Evolutionary conservation across 495 filamentous ascomycete genomes (phyloP).

Genomic region (Hypoxylon lenormandii): DNA sequence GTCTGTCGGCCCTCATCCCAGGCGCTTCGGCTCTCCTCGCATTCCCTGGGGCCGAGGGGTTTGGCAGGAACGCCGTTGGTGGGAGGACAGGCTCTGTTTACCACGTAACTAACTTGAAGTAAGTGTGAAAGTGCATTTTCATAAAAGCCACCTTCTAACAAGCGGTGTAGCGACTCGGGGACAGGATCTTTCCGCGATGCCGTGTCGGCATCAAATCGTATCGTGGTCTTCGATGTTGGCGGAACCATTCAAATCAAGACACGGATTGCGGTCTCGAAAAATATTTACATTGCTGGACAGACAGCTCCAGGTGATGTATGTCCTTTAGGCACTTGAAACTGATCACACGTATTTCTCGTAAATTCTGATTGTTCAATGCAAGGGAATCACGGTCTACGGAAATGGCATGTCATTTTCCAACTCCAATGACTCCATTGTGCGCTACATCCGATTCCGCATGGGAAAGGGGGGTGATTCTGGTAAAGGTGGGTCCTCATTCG

Average conservation of each 20-base stretch:
- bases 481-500: constrained; percentile 39
- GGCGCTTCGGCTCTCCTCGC: constrained; percentile 45
- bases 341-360: too few relatives aligned
- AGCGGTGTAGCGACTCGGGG: constrained; percentile 47
- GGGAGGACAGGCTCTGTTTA: constrained; percentile 55
- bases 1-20: constrained; percentile 22
- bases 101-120: constrained; percentile 56
- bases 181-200: constrained; percentile 59
- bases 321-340: too few relatives aligned
- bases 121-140: not conserved
- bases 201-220: constrained; percentile 53
- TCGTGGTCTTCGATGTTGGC: constrained; percentile 56
- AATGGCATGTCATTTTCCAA: constrained; percentile 53
- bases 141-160: not conserved
- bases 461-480: constrained; percentile 53
- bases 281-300: constrained; percentile 57
- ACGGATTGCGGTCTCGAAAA: constrained; percentile 51
- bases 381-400: constrained; percentile 55
- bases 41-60: constrained; percentile 58
- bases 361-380: not conserved
- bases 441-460: constrained; percentile 57
- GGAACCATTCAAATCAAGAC: constrained; percentile 53
- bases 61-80: constrained; percentile 55
- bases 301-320: constrained; percentile 51
- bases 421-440: constrained; percentile 55